Conservation (phyloP, 306 rosid genomes). For the Rubus parviflorus region DNA sequence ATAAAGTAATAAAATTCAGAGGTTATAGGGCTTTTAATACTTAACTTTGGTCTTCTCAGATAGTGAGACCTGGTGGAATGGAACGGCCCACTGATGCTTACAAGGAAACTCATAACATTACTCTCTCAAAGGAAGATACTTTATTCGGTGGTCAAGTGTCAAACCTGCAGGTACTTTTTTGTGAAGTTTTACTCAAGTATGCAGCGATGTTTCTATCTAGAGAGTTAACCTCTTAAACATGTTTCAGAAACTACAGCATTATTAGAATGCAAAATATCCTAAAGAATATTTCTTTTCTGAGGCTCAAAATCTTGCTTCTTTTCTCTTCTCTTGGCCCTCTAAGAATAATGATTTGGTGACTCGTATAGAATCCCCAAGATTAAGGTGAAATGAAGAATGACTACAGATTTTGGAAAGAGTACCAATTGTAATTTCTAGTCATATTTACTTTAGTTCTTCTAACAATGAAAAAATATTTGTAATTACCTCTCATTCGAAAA, state of each 20-base stretch:
- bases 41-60: conserved; percentile 50
- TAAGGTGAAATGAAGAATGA: no score
- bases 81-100: conserved; percentile 96
- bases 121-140: conserved; percentile 80
- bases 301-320: neutral
- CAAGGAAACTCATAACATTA: conserved; percentile 91
- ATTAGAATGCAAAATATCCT: neutral
- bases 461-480: neutral
- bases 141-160: conserved; percentile 96
- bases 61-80: conserved; percentile 99
- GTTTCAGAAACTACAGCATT: neutral
- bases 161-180: conserved; percentile 76
- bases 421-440: no score
- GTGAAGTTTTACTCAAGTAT: conserved; percentile 5
- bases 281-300: neutral
- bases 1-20: neutral
- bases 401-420: no score
- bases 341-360: no score
- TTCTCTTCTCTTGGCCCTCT: neutral
- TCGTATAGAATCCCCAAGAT: no score
- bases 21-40: conserved; percentile 15
- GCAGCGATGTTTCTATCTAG: conserved; percentile 13
- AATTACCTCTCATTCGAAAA: neutral
- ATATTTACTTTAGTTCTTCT: neutral
- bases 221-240: neutral